These are phyloP conservation scores for Hypoxylon trugodes DNA, from an alignment of 495 filamentous ascomycete species.

Conservation along the genomic window DNA sequence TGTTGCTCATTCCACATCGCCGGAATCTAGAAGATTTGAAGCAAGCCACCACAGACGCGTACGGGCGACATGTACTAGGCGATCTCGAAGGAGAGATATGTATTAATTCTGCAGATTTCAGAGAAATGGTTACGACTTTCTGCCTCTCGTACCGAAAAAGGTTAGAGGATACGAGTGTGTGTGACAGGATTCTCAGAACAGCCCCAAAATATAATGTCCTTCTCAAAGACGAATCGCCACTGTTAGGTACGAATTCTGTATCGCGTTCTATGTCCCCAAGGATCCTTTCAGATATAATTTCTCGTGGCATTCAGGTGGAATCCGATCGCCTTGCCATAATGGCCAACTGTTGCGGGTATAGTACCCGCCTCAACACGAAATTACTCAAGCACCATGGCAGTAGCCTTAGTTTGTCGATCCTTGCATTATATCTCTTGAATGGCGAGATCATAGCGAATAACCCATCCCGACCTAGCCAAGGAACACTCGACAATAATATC, in stretches of 20 bases:
- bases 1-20: conserved; percentile 40
- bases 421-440: conserved; percentile 46
- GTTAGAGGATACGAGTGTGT: conserved; percentile 20
- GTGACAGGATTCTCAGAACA: conserved; percentile 37
- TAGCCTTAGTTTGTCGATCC: conserved; percentile 45
- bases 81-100: conserved; percentile 44
- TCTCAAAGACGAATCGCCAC: conserved; percentile 28
- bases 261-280: conserved; percentile 46
- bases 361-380: conserved; percentile 39
- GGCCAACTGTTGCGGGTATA: conserved; percentile 44
- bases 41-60: conserved; percentile 9
- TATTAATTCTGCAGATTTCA: conserved; percentile 43
- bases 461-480: conserved; percentile 1
- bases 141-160: conserved; percentile 39
- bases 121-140: conserved; percentile 36
- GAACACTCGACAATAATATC: conserved; percentile 34
- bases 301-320: conserved; percentile 33
- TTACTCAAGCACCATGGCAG: conserved; percentile 30
- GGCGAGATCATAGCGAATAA: conserved; percentile 48
- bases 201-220: conserved; percentile 44
- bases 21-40: conserved; percentile 37
- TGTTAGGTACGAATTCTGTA: conserved; percentile 1
- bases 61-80: conserved; percentile 30
- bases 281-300: conserved; percentile 38
- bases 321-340: conserved; percentile 44